Evolutionary conservation across 73 alveolate genomes (phyloP).

Genomic region (Uronychia binucleata): DNA sequence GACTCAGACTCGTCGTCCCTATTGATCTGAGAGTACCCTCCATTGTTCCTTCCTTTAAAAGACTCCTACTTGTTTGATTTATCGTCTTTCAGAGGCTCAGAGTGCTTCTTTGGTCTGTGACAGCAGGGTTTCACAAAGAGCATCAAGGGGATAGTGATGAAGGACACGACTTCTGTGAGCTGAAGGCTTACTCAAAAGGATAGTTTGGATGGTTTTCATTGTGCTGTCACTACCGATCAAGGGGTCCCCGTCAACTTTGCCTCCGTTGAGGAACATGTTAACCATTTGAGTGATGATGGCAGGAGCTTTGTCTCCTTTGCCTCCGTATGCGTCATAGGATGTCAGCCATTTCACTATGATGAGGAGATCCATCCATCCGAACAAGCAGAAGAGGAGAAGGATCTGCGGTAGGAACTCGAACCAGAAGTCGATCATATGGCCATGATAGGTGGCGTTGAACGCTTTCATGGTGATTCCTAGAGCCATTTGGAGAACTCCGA

Average conservation of each 20-base stretch:
- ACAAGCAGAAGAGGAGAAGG: slow-evolving; percentile 67
- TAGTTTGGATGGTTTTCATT: not conserved
- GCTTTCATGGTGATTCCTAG: slow-evolving; percentile 89
- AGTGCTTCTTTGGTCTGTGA: slow-evolving; percentile 5
- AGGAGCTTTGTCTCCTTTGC: slow-evolving; percentile 37
- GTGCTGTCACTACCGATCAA: not conserved
- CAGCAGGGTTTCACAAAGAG: slow-evolving; percentile 84
- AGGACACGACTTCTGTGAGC: slow-evolving; percentile 19
- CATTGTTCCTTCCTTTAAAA: slow-evolving; percentile 73
- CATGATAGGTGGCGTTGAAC: slow-evolving; percentile 64
- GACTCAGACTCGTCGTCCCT: slow-evolving; percentile 15
- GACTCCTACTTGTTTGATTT: slow-evolving; percentile 62
- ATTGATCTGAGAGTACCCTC: slow-evolving; percentile 1
- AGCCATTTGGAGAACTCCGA: slow-evolving; percentile 86
- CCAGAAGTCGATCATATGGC: slow-evolving; percentile 62
- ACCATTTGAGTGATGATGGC: slow-evolving; percentile 55
- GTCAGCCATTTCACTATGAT: slow-evolving; percentile 84
- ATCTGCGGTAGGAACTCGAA: slow-evolving; percentile 85
- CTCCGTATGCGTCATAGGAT: not conserved
- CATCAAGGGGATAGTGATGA: slow-evolving; percentile 78
- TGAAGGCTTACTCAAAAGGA: not conserved
- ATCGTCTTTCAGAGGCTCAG: not conserved
- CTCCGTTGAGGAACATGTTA: slow-evolving; percentile 48
- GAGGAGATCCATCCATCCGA: slow-evolving; percentile 93
- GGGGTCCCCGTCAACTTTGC: slow-evolving; percentile 40